Percentiles rank a stretch among this genome's conserved stretches.
phyloP scores from a whole-genome alignment of 805 yeast genomes.

The Saccharomyces paradoxus region DNA sequence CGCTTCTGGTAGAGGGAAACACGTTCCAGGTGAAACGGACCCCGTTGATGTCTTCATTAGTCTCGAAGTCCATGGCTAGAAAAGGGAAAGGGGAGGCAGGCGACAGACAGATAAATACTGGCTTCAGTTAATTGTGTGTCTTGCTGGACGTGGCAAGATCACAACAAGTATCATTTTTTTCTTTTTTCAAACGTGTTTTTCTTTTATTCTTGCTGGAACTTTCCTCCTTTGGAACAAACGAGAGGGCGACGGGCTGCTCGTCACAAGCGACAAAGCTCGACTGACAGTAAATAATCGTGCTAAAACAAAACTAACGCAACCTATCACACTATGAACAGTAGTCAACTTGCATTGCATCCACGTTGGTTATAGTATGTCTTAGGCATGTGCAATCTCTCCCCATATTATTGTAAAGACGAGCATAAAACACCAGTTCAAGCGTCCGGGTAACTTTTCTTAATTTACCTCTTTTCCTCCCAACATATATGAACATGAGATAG shows the following conservation, averaged over 20 bases:
- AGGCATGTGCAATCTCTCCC: neutral
- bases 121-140: neutral
- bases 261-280: neutral
- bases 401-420: too few species aligned
- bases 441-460: too few species aligned
- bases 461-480: neutral
- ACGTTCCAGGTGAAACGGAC: slow-evolving; percentile 74
- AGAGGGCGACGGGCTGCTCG: neutral
- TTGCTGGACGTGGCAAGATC: neutral
- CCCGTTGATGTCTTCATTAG: slow-evolving; percentile 63
- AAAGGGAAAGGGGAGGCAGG: neutral
- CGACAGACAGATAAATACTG: neutral
- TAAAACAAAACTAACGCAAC: neutral
- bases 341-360: too few species aligned
- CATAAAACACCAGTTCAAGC: too few species aligned
- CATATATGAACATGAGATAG: neutral
- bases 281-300: neutral
- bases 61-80: slow-evolving; percentile 41
- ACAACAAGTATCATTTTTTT: neutral
- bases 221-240: neutral
- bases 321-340: neutral
- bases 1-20: slow-evolving; percentile 81
- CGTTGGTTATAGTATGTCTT: too few species aligned
- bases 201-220: neutral
- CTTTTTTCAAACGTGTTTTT: neutral